Conservation (phyloP, 2,329 filamentous ascomycete species). For the Huntiella abstrusa region DNA sequence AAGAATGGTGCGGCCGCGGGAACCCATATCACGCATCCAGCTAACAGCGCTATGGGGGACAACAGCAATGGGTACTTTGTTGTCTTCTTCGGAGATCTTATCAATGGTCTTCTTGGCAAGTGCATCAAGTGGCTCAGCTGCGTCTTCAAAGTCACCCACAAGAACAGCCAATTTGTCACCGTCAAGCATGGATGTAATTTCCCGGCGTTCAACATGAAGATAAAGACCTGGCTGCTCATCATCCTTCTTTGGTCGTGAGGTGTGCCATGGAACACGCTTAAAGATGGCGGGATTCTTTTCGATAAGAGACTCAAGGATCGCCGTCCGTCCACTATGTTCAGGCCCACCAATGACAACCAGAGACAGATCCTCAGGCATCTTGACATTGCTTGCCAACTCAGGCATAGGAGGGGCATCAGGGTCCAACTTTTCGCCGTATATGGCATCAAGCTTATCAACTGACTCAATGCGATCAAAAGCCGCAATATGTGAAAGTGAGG, state of each 20-base stretch:
- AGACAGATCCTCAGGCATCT: constrained; percentile 28
- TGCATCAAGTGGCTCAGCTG: background rate
- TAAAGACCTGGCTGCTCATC: constrained; percentile 34
- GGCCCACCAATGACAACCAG: constrained; percentile 52
- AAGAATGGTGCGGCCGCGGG: constrained; percentile 35
- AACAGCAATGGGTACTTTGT: constrained; percentile 39
- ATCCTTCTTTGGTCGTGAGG: constrained; percentile 29
- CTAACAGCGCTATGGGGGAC: constrained; percentile 16
- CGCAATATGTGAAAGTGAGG: constrained; percentile 52
- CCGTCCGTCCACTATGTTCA: constrained; percentile 41
- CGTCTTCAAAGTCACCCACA: background rate
- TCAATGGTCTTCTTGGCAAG: background rate
- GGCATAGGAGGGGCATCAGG: constrained; percentile 4
- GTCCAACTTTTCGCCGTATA: constrained; percentile 28
- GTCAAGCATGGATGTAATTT: constrained; percentile 39
- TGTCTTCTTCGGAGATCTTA: constrained; percentile 26
- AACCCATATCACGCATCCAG: constrained; percentile 38
- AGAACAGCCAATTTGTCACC: constrained; percentile 41
- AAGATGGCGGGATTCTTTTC: constrained; percentile 47
- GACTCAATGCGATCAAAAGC: constrained; percentile 79
- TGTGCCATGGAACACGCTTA: constrained; percentile 35
- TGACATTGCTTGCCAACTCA: constrained; percentile 2
- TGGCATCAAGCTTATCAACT: constrained; percentile 45
- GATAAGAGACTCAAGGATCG: constrained; percentile 42
- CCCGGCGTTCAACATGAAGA: constrained; percentile 35